A percentile compares a stretch with the other conserved stretches of the same genome.
These are phyloP conservation scores for Stephania japonica DNA, from an alignment of 164 flowering plant genomes.

Conservation along the genomic window DNA sequence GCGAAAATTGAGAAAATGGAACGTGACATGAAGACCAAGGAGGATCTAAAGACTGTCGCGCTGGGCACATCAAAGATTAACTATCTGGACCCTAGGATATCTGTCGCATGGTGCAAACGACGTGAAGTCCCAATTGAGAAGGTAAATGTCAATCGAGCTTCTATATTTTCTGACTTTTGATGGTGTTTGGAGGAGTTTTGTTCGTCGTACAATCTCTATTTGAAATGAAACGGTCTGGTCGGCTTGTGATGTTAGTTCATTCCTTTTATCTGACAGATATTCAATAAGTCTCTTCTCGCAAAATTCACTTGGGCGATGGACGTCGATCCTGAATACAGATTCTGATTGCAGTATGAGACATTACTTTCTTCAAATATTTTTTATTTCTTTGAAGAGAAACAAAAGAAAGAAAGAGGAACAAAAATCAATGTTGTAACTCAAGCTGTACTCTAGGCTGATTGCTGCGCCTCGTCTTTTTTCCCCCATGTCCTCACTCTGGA, in stretches of 20 bases:
- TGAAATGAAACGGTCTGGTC: not conserved
- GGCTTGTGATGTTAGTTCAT: not conserved
- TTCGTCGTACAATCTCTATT: not conserved
- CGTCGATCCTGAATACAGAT: conserved; percentile 86
- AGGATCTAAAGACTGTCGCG: conserved; percentile 89
- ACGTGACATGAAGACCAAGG: conserved; percentile 64
- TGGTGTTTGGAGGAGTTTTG: not conserved
- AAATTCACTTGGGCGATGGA: conserved; percentile 99
- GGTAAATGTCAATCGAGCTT: conserved; percentile 30
- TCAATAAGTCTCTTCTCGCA: conserved; percentile 86
- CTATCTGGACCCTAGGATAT: conserved; percentile 92
- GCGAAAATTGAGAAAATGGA: conserved; percentile 81
- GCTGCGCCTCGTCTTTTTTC: not conserved
- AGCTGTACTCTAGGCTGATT: not conserved
- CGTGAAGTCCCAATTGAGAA: conserved; percentile 98
- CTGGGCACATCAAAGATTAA: conserved; percentile 95
- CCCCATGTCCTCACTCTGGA: not conserved
- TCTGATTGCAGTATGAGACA: conserved; percentile 31
- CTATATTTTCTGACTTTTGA: not conserved
- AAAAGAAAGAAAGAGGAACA: not conserved
- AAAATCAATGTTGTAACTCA: not conserved
- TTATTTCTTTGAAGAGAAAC: not conserved
- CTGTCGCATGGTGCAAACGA: conserved; percentile 99
- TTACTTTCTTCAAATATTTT: not conserved
- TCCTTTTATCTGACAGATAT: conserved; percentile 44